A percentile compares a stretch with the other conserved stretches of the same genome.
Evolutionary conservation across 768 basidiomycete genomes (phyloP).

Genomic region (Chlorophyllum brunneum): DNA sequence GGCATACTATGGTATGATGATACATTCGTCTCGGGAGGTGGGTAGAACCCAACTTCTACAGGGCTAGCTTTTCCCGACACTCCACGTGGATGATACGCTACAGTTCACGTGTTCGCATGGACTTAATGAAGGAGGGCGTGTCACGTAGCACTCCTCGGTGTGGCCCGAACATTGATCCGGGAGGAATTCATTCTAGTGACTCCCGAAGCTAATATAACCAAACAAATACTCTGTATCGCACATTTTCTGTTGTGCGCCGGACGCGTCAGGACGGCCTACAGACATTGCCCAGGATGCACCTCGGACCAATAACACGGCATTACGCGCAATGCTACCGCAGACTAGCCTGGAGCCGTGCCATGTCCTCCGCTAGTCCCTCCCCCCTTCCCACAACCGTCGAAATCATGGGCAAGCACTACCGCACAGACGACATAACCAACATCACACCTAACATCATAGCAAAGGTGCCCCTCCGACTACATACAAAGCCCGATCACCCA

Average conservation of each 20-base stretch:
- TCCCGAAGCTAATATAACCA: conserved; percentile 8
- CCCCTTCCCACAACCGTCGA: conserved; percentile 25
- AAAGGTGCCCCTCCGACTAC: conserved; percentile 74
- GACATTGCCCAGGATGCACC: background rate
- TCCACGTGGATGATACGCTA: no score
- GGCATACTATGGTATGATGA: background rate
- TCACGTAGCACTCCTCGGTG: no score
- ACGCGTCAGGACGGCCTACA: background rate
- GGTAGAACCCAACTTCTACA: no score
- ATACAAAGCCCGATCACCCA: conserved; percentile 77
- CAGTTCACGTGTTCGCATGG: no score
- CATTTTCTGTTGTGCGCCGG: background rate
- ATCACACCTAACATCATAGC: conserved; percentile 80
- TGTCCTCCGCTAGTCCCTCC: conserved; percentile 4
- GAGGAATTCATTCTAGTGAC: background rate
- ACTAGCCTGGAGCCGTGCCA: background rate
- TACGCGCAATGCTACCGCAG: background rate
- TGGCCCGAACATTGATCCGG: no score
- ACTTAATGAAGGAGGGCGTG: no score
- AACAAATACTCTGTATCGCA: background rate
- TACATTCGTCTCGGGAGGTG: no score
- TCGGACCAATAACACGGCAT: background rate
- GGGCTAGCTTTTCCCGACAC: no score
- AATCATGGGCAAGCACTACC: conserved; percentile 65
- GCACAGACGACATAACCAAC: conserved; percentile 80